Evolutionary conservation across 164 flowering plant genomes (phyloP).

Genomic region (Euptelea pleiosperma): DNA sequence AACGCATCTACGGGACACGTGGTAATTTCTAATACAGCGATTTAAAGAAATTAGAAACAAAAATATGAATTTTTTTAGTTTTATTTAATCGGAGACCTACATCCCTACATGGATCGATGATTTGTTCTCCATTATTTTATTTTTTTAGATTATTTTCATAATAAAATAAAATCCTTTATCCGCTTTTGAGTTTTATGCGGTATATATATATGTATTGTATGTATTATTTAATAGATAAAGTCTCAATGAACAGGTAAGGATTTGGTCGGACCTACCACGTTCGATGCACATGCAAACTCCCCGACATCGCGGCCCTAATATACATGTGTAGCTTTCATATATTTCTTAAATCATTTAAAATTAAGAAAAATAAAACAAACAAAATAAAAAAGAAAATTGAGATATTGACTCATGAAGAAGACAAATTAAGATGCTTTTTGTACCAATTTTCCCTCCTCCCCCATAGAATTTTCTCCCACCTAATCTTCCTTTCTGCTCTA

Average conservation of each 20-base stretch:
- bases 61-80: too few species aligned
- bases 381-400: not conserved
- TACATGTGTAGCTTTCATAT: constrained; percentile 19
- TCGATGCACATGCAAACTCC: constrained; percentile 42
- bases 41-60: too few species aligned
- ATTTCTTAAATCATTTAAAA: constrained; percentile 6
- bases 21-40: too few species aligned
- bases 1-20: too few species aligned
- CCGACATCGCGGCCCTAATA: constrained; percentile 19
- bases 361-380: not conserved
- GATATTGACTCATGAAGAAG: constrained; percentile 4
- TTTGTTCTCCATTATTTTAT: not conserved
- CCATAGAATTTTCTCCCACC: constrained; percentile 9
- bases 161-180: not conserved
- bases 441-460: not conserved
- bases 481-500: constrained; percentile 9
- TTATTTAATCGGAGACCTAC: too few species aligned
- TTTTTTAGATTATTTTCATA: not conserved
- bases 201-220: not conserved
- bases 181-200: not conserved
- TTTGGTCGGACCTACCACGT: constrained; percentile 41
- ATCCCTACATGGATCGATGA: not conserved
- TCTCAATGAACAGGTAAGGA: not conserved
- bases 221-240: not conserved
- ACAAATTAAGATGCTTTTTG: not conserved